Conservation (phyloP, 441 rosid species). For the Hura crepitans region DNA sequence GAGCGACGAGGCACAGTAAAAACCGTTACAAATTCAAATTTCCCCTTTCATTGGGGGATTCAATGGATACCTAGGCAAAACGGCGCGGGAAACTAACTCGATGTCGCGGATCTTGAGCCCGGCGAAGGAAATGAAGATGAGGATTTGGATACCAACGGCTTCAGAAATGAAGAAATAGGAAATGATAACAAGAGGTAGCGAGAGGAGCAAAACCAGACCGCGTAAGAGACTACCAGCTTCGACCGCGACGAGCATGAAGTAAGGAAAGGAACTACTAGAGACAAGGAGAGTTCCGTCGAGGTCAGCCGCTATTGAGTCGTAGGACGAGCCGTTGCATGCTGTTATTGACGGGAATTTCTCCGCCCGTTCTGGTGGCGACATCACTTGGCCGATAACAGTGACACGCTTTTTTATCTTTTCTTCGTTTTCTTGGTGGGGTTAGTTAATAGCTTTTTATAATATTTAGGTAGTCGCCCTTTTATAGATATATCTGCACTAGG, state of each 20-base stretch:
- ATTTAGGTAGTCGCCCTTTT: background rate
- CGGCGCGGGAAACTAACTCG: conserved; percentile 81
- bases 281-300: conserved; percentile 86
- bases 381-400: conserved; percentile 6
- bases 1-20: background rate
- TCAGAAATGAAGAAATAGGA: conserved; percentile 76
- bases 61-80: conserved; percentile 55
- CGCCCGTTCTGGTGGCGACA: conserved; percentile 39
- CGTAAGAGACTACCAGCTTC: conserved; percentile 83
- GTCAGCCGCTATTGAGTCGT: conserved; percentile 83
- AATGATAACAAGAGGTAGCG: conserved; percentile 58
- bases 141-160: conserved; percentile 74
- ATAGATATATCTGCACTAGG: background rate
- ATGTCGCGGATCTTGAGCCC: conserved; percentile 84
- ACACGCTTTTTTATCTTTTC: background rate
- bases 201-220: conserved; percentile 66
- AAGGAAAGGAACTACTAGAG: conserved; percentile 77
- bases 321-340: conserved; percentile 43
- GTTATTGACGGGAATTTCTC: conserved; percentile 56
- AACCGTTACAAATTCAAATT: background rate
- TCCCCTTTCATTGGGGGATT: background rate
- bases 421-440: background rate
- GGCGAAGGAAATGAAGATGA: conserved; percentile 69
- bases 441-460: background rate
- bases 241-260: conserved; percentile 82